These are phyloP conservation scores for Thermothielavioides terrestris DNA, from an alignment of 495 filamentous ascomycete genomes.

Conservation along the genomic window DNA sequence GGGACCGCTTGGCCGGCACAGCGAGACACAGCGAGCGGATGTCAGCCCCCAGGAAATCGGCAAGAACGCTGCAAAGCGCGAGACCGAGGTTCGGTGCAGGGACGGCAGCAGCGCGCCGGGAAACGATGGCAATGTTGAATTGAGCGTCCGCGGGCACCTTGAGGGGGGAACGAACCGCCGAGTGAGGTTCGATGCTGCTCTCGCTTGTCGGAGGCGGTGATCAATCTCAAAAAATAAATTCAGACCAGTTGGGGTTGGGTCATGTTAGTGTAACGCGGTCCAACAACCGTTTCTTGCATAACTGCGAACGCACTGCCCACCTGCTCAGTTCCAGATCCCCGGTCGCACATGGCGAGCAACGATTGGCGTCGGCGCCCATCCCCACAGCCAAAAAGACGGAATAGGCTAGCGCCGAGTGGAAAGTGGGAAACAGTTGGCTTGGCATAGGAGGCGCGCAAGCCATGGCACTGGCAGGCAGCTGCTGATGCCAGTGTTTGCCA, in stretches of 20 bases:
- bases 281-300: constrained; percentile 3
- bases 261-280: too few species aligned
- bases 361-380: not conserved
- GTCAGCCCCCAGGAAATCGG: not conserved
- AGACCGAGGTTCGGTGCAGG: not conserved
- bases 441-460: not conserved
- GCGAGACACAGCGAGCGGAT: not conserved
- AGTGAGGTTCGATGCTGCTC: not conserved
- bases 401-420: not conserved
- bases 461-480: not conserved
- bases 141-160: not conserved
- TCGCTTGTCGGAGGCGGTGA: constrained; percentile 10
- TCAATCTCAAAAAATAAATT: constrained; percentile 18
- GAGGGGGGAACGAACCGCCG: not conserved
- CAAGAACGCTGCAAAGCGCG: not conserved
- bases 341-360: not conserved
- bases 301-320: not conserved
- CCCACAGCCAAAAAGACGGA: not conserved
- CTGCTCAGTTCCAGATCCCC: not conserved
- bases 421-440: not conserved
- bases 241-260: not conserved
- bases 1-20: too few species aligned
- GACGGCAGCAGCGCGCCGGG: not conserved
- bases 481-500: constrained; percentile 1
- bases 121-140: constrained; percentile 14